These are phyloP conservation scores for Thinopyrum elongatum DNA, from an alignment of 176 grass and related monocot genomes.

Conservation along the genomic window DNA sequence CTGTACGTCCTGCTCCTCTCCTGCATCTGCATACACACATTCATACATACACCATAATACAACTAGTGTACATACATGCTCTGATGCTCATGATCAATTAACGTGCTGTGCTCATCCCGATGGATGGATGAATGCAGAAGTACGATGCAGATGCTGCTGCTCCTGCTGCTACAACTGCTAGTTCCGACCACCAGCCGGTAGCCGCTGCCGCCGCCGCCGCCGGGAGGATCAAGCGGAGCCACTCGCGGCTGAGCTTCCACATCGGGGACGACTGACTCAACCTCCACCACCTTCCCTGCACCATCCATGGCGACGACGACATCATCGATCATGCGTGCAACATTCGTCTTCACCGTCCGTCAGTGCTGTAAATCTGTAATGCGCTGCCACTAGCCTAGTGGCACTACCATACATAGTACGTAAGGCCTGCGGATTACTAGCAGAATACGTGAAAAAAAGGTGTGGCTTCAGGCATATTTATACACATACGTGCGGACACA, in stretches of 20 bases:
- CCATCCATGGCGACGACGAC: not conserved
- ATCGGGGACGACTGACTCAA: slow-evolving; percentile 19
- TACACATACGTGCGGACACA: too few relatives aligned
- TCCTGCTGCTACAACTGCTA: not conserved
- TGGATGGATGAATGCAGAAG: slow-evolving; percentile 2
- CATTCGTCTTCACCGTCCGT: too few relatives aligned
- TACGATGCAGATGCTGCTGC: slow-evolving; percentile 1
- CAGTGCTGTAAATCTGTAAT: too few relatives aligned
- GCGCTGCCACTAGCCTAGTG: too few relatives aligned
- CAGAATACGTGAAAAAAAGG: too few relatives aligned
- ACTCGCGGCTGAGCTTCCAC: slow-evolving; percentile 39
- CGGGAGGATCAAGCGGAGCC: slow-evolving; percentile 14
- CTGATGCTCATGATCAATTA: too few relatives aligned
- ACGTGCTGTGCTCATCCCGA: not conserved
- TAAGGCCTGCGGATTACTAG: too few relatives aligned
- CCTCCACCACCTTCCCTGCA: not conserved
- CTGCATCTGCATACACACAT: not conserved
- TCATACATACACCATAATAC: not conserved
- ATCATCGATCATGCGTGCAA: not conserved
- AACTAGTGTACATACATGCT: too few relatives aligned
- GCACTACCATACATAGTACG: too few relatives aligned
- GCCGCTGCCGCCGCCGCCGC: not conserved
- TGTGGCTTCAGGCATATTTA: too few relatives aligned
- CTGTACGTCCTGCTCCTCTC: not conserved
- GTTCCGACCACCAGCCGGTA: not conserved